Evolutionary conservation across 768 basidiomycete genomes (phyloP).

Genomic region (Suillus occidentalis): DNA sequence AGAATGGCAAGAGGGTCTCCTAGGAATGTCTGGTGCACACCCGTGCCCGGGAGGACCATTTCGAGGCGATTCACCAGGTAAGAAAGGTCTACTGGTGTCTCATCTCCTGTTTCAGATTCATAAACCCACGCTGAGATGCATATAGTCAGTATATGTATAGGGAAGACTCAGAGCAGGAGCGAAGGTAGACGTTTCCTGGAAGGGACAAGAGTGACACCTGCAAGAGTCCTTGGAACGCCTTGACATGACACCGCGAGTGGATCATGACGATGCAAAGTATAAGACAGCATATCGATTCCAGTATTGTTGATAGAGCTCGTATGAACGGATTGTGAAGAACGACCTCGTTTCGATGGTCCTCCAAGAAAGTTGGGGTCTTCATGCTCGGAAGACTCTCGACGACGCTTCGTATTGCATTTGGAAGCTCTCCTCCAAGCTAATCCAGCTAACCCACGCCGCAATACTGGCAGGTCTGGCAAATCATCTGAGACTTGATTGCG

Average conservation of each 20-base stretch:
- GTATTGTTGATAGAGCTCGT: background rate
- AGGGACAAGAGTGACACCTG: background rate
- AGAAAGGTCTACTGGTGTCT: slow-evolving; percentile 39
- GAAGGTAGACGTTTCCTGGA: background rate
- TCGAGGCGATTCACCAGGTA: slow-evolving; percentile 39
- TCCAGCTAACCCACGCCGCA: background rate
- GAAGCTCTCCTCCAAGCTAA: slow-evolving; percentile 2
- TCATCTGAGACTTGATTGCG: slow-evolving; percentile 16
- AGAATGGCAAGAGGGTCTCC: slow-evolving; percentile 3
- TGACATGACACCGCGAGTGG: background rate
- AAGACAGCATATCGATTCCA: background rate
- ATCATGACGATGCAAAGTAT: background rate
- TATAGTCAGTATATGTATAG: slow-evolving; percentile 11
- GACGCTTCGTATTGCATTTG: background rate
- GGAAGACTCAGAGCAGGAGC: background rate
- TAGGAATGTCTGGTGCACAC: slow-evolving; percentile 7
- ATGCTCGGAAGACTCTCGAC: background rate
- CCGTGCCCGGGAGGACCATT: slow-evolving; percentile 29
- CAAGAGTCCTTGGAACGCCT: background rate
- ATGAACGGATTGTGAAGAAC: slow-evolving; percentile 4
- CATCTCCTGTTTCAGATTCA: slow-evolving; percentile 41
- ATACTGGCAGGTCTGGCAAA: background rate
- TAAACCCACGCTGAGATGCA: slow-evolving; percentile 39
- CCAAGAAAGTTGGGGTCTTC: background rate
- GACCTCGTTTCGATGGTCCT: background rate